Conservation (phyloP, 2,329 filamentous ascomycete species). For the Colletotrichum sp. region DNA sequence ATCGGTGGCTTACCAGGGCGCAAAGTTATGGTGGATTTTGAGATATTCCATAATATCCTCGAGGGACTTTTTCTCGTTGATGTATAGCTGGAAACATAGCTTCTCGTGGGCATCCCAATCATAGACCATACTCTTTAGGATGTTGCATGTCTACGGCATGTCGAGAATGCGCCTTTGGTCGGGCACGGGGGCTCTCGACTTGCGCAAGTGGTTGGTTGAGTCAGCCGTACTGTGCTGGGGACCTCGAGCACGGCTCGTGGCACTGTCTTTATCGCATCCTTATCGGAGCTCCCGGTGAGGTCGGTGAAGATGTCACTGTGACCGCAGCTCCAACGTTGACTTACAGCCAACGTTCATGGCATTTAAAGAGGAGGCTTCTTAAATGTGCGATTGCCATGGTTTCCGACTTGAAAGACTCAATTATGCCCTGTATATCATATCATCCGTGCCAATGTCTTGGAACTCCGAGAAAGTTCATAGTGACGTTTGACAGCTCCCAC, state of each 20-base stretch:
- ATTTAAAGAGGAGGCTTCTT: neutral
- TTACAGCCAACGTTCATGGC: neutral
- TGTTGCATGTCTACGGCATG: neutral
- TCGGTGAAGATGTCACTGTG: neutral
- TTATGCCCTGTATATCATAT: neutral
- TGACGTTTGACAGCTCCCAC: neutral
- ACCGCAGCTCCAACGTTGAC: neutral
- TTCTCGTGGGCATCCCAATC: conserved; percentile 49
- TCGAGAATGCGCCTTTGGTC: conserved; percentile 9
- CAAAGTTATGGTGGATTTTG: conserved; percentile 67
- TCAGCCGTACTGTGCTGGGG: conserved; percentile 15
- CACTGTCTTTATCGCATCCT: neutral
- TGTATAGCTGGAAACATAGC: conserved; percentile 67
- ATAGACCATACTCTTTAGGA: conserved; percentile 44
- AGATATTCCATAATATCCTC: conserved; percentile 78
- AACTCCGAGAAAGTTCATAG: neutral
- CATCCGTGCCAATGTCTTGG: neutral
- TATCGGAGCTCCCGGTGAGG: neutral
- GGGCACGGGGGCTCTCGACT: neutral
- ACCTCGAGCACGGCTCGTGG: neutral
- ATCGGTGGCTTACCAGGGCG: conserved; percentile 63
- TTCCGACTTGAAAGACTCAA: neutral
- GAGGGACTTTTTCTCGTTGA: conserved; percentile 73
- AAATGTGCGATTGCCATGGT: neutral
- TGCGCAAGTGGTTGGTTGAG: conserved; percentile 19